Conservation (phyloP, 179 eudicot genomes). For the Actinidia polygama region DNA sequence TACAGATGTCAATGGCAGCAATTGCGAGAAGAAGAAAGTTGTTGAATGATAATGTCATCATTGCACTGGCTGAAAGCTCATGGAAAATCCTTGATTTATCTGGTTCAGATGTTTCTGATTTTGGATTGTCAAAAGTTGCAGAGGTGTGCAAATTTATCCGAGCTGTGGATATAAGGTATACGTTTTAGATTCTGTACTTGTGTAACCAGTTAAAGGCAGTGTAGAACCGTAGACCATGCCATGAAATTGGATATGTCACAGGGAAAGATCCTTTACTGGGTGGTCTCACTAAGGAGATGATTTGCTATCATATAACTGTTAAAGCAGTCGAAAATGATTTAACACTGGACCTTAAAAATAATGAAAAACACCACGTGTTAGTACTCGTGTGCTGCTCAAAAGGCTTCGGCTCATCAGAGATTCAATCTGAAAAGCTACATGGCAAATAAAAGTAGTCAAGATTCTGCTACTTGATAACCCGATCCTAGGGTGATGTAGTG, state of each 20-base stretch:
- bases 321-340: neutral
- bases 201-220: neutral
- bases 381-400: neutral
- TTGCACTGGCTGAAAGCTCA: conserved; percentile 73
- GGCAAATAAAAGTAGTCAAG: neutral
- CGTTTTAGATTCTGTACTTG: neutral
- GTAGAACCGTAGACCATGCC: neutral
- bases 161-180: conserved; percentile 93
- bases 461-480: neutral
- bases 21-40: conserved; percentile 83
- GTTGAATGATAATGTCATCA: conserved; percentile 63
- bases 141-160: conserved; percentile 58
- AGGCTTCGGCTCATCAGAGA: neutral
- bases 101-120: conserved; percentile 81
- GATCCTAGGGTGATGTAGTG: neutral
- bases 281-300: neutral
- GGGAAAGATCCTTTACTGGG: neutral
- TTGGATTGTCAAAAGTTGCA: conserved; percentile 67
- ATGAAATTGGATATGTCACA: neutral
- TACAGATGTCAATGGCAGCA: conserved; percentile 79
- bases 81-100: conserved; percentile 87
- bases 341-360: neutral
- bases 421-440: neutral
- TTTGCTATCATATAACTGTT: neutral
- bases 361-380: neutral